Base-by-base conservation (phyloP, 345 rosid genomes). In the Hirschfeldia incana region DNA sequence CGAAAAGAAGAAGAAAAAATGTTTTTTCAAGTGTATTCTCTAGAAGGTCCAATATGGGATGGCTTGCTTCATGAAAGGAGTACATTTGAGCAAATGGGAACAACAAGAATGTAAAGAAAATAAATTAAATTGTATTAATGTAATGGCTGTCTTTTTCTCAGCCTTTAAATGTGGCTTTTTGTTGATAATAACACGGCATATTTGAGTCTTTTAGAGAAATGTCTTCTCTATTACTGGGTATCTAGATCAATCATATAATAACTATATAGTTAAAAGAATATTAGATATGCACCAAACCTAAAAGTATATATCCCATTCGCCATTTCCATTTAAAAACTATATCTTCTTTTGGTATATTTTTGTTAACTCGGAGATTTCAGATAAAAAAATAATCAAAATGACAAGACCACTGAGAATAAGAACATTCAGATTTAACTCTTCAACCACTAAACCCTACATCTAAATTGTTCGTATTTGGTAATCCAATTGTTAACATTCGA, bases 91-190 rank as follows among this genome's bases (percentile, higher is more conserved):
- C 68, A 72, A 46, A 68, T 53, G 51, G n/a, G 65, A 74, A 69
- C 62, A 69, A 37, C 82, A 79, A 61, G 53, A 74, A 68, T 61
- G 70, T 37, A 1, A 42, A 60, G 12, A 3, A 4, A 58, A 46
- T 10, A 57, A 69, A 27, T 10, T 13, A 59, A 61, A 74, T 7
- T 39, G 17, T 74, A 61, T 69, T 69, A 80, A 63, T 80, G 79
- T 75, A 69, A 64, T 80, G 83, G 83, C 28, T 80, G 72, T 80
- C 83, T 64, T 80, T 80, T 61, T 80, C 83, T 53, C 26, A 30
- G 79, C 79, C 83, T 80, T 80, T 80, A 75, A 75, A 80, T 80
- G 79, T 74, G 83, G 79, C 83, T 80, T 80, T 79, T 80, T 55
- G 76, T 69, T 80, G 79, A 80, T 75, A 80, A 69, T 80, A 51